Conservation (phyloP, 2,329 filamentous ascomycete genomes). For the Aspergillus oerlinghausenensis region DNA sequence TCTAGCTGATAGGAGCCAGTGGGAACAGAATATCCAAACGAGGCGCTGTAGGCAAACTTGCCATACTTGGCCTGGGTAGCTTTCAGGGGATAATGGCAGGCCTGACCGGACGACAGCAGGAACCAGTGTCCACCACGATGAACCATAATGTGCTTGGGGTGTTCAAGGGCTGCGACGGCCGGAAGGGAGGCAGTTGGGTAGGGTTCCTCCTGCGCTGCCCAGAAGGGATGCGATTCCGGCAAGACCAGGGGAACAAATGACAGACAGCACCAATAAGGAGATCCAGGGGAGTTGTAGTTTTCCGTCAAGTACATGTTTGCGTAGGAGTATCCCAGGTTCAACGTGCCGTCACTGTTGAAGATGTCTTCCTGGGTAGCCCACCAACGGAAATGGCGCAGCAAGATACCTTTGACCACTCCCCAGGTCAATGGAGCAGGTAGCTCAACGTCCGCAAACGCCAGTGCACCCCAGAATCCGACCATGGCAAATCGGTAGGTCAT, state of each 20-base stretch:
- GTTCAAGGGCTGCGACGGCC: conserved; percentile 56
- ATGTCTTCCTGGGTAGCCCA: conserved; percentile 73
- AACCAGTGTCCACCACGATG: conserved; percentile 70
- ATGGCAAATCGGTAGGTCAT: conserved; percentile 81
- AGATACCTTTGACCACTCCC: conserved; percentile 73
- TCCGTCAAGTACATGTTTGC: conserved; percentile 78
- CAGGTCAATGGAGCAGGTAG: conserved; percentile 67
- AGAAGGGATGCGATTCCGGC: conserved; percentile 67
- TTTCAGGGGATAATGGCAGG: conserved; percentile 78
- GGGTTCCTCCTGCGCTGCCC: conserved; percentile 63
- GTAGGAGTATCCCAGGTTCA: conserved; percentile 73
- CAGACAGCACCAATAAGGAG: conserved; percentile 72
- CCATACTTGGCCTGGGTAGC: conserved; percentile 79
- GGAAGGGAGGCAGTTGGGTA: conserved; percentile 54
- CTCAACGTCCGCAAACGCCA: conserved; percentile 71
- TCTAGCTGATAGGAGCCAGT: conserved; percentile 71
- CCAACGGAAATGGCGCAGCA: conserved; percentile 70
- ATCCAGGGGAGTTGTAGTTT: conserved; percentile 75
- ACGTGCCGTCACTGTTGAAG: conserved; percentile 68
- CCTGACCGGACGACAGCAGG: conserved; percentile 70
- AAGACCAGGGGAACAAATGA: conserved; percentile 71
- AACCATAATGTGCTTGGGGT: conserved; percentile 70
- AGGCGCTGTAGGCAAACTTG: conserved; percentile 70
- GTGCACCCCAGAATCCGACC: conserved; percentile 76
- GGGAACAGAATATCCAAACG: conserved; percentile 72